phyloP scores from a whole-genome alignment of 352 stramenopile genomes.

The Aphanomyces euteiches region DNA sequence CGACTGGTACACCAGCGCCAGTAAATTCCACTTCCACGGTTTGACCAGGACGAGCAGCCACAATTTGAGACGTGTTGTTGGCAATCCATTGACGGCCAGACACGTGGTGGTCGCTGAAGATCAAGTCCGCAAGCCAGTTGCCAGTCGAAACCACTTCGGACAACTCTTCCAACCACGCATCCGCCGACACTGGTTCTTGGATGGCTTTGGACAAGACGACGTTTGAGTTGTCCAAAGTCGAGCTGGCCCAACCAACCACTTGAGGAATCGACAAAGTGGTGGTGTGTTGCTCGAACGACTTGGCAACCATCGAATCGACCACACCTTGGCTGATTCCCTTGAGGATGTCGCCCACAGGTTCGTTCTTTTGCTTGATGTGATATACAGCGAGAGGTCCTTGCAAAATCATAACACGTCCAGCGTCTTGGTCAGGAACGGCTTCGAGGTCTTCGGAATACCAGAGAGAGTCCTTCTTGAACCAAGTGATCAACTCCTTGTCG shows the following conservation, averaged over 20 bases:
- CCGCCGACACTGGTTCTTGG: constrained; percentile 17
- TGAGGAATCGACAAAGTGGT: not conserved
- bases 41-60: constrained; percentile 49
- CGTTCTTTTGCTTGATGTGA: constrained; percentile 65
- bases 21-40: constrained; percentile 34
- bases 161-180: constrained; percentile 47
- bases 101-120: constrained; percentile 50
- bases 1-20: not conserved
- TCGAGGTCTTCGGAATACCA: constrained; percentile 88
- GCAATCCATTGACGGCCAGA: constrained; percentile 56
- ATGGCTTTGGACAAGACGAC: constrained; percentile 36
- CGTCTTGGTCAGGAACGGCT: constrained; percentile 64
- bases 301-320: constrained; percentile 37
- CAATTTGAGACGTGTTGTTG: constrained; percentile 55
- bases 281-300: not conserved
- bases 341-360: constrained; percentile 75
- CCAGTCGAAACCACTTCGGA: constrained; percentile 38
- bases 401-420: constrained; percentile 77
- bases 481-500: constrained; percentile 74
- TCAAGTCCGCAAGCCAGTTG: constrained; percentile 49
- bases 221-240: constrained; percentile 32
- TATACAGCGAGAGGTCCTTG: constrained; percentile 74
- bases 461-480: constrained; percentile 88
- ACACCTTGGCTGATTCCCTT: constrained; percentile 55
- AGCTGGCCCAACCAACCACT: not conserved